Evolutionary conservation across 768 basidiomycete genomes (phyloP).

Genomic region (Phanerodontia chrysosporium): DNA sequence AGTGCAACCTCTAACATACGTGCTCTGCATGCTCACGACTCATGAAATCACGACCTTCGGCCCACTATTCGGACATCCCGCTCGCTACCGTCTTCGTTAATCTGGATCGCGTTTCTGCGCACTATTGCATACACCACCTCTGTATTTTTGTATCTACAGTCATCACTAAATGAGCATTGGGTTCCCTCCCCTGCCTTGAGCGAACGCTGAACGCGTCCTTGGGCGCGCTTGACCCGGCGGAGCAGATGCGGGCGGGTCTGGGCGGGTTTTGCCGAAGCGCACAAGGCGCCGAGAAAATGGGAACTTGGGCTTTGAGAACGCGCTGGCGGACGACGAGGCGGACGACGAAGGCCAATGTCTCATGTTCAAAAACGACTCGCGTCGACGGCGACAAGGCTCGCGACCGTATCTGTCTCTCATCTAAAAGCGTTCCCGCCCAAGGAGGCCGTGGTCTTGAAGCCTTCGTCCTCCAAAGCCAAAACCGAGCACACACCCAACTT

Average conservation of each 20-base stretch:
- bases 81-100: neutral
- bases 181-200: neutral
- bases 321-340: slow-evolving; percentile 9
- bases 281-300: slow-evolving; percentile 5
- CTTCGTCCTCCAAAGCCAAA: slow-evolving; percentile 16
- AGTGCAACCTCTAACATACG: neutral
- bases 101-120: neutral
- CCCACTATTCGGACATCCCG: neutral
- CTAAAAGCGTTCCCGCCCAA: slow-evolving; percentile 59
- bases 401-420: slow-evolving; percentile 52
- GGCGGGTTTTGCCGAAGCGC: slow-evolving; percentile 1
- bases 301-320: slow-evolving; percentile 3
- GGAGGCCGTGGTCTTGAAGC: slow-evolving; percentile 36
- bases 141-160: neutral
- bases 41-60: neutral
- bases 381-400: slow-evolving; percentile 42
- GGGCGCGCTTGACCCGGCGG: neutral
- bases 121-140: neutral
- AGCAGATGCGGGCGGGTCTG: neutral
- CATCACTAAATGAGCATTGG: neutral
- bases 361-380: slow-evolving; percentile 54
- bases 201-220: neutral
- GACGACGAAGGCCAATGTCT: slow-evolving; percentile 40
- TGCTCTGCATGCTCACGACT: slow-evolving; percentile 1
- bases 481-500: slow-evolving; percentile 17